Base-by-base conservation (phyloP, 148 eudicot species). In the Linanthus parryae region DNA sequence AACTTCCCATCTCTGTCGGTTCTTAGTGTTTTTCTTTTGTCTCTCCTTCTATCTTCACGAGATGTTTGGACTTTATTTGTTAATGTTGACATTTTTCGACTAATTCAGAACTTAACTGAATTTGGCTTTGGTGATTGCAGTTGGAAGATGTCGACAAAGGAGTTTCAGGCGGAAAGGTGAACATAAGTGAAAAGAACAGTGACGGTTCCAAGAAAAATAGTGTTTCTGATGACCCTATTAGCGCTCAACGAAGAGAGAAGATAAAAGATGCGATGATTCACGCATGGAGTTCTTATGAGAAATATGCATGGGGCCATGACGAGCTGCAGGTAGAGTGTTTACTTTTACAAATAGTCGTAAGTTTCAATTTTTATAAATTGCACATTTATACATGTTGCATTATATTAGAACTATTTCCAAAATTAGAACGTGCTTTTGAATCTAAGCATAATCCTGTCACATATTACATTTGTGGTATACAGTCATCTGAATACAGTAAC, bases 251-350 rank as follows among this genome's bases (percentile, higher is more conserved):
- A 49, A 75, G 90, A 67, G 77, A 75, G 50, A 89, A 80, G 70
- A 91, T 89, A 55, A 89, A 85, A 77, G 91, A 82, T 43, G 97
- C 97, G 49, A 89, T 89, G 97, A 43, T 82, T 71, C 97, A 89
- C 73, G 97, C 97, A 29, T 89, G 97, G 97, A 75, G 64, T 61
- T 89, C 97, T 33, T 89, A 89, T 63, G 97, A 89, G 68, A 85
- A 77, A 71, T 85, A 79, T 80, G 97, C 97, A 55, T 89, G 97
- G 97, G 95, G 97, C 28, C 76, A 85, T 39, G 97, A 89, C 68
- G 97, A 89, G 64, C 95, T 89, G 57, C 95, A 89, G 95, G 97
- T 89, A 59, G 30, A n/a, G n/a, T n/a, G n/a, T 31, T 21, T 17
- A 0, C 13, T 21, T 43, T n/a, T n/a, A n/a, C n/a, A n/a, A n/a